A percentile compares a stretch with the other conserved stretches of the same genome.
Conservation (phyloP, 805 yeast genomes). For the Candida maesae region DNA sequence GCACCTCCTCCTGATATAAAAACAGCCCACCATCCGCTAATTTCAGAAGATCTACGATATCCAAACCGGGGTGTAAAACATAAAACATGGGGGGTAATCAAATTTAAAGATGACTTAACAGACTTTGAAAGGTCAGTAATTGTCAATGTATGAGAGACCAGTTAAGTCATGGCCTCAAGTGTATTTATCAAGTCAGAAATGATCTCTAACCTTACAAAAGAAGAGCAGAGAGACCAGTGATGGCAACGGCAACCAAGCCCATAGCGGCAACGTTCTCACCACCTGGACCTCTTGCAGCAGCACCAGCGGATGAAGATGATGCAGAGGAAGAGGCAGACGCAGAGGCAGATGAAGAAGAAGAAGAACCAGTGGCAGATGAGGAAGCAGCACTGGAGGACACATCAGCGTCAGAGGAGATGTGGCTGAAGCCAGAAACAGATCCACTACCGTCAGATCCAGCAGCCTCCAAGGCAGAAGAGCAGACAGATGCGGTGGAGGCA, state of each 20-base stretch:
- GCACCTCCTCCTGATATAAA: too few relatives aligned
- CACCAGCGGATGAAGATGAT: slow-evolving; percentile 26
- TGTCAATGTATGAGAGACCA: neutral
- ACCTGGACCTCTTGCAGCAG: slow-evolving; percentile 27
- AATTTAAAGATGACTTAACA: too few relatives aligned
- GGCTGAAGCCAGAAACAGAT: slow-evolving; percentile 37
- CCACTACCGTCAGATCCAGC: slow-evolving; percentile 76
- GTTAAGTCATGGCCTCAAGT: too few relatives aligned
- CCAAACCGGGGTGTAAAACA: neutral
- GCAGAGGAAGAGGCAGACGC: slow-evolving; percentile 14
- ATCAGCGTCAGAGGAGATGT: slow-evolving; percentile 3
- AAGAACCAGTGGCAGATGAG: slow-evolving; percentile 20
- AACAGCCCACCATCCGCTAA: too few relatives aligned
- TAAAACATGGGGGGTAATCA: too few relatives aligned
- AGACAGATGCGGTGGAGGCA: slow-evolving; percentile 48
- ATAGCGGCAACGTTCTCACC: slow-evolving; percentile 31
- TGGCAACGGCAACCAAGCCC: slow-evolving; percentile 30
- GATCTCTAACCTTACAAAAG: slow-evolving; percentile 28
- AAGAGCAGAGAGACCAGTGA: slow-evolving; percentile 37
- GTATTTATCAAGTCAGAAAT: too few relatives aligned
- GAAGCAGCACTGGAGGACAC: slow-evolving; percentile 17
- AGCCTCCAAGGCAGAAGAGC: slow-evolving; percentile 52
- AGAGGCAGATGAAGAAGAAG: slow-evolving; percentile 12
- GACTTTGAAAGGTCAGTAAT: neutral
- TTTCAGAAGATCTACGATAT: too few relatives aligned